phyloP scores from a whole-genome alignment of 2,329 filamentous ascomycete genomes.

The Atkinsonella hypoxylon region DNA sequence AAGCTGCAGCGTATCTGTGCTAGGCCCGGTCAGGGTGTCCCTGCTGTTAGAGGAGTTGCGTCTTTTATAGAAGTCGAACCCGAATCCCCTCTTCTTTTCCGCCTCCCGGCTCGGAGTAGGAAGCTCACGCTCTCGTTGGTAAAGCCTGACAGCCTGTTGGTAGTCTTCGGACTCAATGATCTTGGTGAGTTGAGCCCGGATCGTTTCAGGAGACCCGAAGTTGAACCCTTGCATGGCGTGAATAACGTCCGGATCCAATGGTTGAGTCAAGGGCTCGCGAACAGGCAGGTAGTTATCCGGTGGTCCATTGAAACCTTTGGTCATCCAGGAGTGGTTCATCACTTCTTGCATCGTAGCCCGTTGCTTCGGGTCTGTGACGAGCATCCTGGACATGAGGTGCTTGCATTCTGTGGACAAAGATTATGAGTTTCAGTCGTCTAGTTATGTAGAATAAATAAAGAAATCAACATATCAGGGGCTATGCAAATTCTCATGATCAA shows the following conservation, averaged over 20 bases:
- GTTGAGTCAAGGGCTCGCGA: conserved; percentile 75
- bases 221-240: conserved; percentile 97
- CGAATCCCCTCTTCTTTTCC: conserved; percentile 80
- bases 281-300: conserved; percentile 81
- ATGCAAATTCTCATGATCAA: too few relatives aligned
- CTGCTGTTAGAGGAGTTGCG: conserved; percentile 80
- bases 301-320: conserved; percentile 74
- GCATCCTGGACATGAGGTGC: conserved; percentile 84
- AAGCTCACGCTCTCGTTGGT: conserved; percentile 53
- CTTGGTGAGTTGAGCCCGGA: conserved; percentile 68
- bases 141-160: conserved; percentile 64
- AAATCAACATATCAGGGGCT: too few relatives aligned
- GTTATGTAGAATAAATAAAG: background rate
- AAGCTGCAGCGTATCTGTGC: conserved; percentile 69
- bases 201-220: conserved; percentile 78
- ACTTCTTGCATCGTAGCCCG: conserved; percentile 83
- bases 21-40: conserved; percentile 76
- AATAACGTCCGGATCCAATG: conserved; percentile 72
- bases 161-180: conserved; percentile 93
- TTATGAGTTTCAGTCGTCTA: background rate
- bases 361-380: conserved; percentile 84
- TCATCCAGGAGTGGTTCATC: conserved; percentile 92
- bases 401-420: conserved; percentile 60
- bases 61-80: conserved; percentile 93
- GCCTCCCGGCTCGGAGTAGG: conserved; percentile 45